Conservation (phyloP, 2,329 filamentous ascomycete genomes). For the Diaporthe helianthi region DNA sequence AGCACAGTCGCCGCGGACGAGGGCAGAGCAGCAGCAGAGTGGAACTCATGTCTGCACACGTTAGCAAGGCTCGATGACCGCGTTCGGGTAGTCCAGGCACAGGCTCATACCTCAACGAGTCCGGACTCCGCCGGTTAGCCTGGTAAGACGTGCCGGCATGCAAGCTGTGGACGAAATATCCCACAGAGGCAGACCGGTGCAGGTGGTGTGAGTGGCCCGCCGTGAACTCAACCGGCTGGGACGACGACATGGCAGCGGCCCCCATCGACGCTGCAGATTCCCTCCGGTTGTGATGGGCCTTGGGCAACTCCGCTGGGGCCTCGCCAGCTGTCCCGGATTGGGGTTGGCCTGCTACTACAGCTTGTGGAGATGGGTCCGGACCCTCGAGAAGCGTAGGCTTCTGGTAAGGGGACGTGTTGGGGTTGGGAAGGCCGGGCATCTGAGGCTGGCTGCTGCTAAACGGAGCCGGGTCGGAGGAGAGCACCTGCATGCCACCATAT, state of each 20-base stretch:
- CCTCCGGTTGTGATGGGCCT: slow-evolving; percentile 17
- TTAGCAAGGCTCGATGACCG: slow-evolving; percentile 31
- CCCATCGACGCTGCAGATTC: slow-evolving; percentile 27
- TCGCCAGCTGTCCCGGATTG: slow-evolving; percentile 28
- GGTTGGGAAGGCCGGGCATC: slow-evolving; percentile 21
- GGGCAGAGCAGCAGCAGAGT: slow-evolving; percentile 51
- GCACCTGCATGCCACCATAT: slow-evolving; percentile 60
- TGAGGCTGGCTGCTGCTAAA: slow-evolving; percentile 37
- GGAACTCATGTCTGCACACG: slow-evolving; percentile 50
- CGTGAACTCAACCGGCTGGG: slow-evolving; percentile 38
- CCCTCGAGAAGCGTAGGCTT: slow-evolving; percentile 15
- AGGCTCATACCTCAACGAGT: slow-evolving; percentile 54
- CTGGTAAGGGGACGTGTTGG: slow-evolving; percentile 27
- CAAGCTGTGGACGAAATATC: slow-evolving; percentile 65
- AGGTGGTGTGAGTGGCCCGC: slow-evolving; percentile 34
- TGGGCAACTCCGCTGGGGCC: slow-evolving; percentile 1
- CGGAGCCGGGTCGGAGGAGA: slow-evolving; percentile 54
- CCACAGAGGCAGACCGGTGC: slow-evolving; percentile 48
- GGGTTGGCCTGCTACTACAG: slow-evolving; percentile 4
- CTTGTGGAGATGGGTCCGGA: slow-evolving; percentile 25
- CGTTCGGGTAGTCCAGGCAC: not conserved
- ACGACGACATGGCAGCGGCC: slow-evolving; percentile 35
- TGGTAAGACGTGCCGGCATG: slow-evolving; percentile 60
- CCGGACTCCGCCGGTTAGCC: slow-evolving; percentile 51
- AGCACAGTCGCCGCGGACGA: slow-evolving; percentile 50